Evolutionary conservation across 2,329 filamentous ascomycete genomes (phyloP), one percentile per base, ranked within the genome.

Genomic region (Cordyceps tenuipes): DNA sequence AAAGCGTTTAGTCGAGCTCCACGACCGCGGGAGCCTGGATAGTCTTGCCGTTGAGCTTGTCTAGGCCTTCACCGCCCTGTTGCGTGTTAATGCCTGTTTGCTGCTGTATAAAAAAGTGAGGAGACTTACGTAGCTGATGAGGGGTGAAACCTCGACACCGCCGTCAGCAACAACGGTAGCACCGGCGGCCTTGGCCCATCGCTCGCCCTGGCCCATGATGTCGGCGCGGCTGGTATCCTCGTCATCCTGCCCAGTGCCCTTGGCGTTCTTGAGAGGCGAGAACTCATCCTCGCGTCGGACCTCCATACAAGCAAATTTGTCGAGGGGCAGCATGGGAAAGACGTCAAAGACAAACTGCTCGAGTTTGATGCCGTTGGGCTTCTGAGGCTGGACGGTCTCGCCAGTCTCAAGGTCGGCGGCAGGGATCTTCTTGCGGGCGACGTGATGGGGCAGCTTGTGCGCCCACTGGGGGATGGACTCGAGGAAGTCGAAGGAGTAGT

Each of bases 331-430:
- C 79, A 93, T 83, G 63, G 93, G 92, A 82, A 99, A 99, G 70
- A 96, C 94, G 72, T 99, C 94, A 71, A 99, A 99, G 63, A 99
- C 92, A 69, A 97, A 99, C 76, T 97, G 94, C 82, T 99, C 94
- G 44, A 99, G 84, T 82, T 99, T 99, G 82, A 99, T 92, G 66
- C 94, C 94, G 71, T 99, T 99, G 65, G 94, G 91, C 78, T 91
- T 94, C 73, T 91, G 86, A 3, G 93, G 91, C 82, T 96, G 96
- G 74, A 96, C 79, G 0, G 84, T 84, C 73, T 90, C 86, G 64
- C 91, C 92, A 36, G 82, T 87, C 71, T 88, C 80, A 15, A 87
- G 82, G 71, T 96, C 86, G 65, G 90, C 82, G 71, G 84, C 87
- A 12, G 93, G 92, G 64, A 99, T 99, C 89, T 99, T 99, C 88